Percentiles rank a stretch among this genome's conserved stretches.
These are phyloP conservation scores for Vigna hirtella DNA, from an alignment of 306 rosid genomes.

Conservation along the genomic window DNA sequence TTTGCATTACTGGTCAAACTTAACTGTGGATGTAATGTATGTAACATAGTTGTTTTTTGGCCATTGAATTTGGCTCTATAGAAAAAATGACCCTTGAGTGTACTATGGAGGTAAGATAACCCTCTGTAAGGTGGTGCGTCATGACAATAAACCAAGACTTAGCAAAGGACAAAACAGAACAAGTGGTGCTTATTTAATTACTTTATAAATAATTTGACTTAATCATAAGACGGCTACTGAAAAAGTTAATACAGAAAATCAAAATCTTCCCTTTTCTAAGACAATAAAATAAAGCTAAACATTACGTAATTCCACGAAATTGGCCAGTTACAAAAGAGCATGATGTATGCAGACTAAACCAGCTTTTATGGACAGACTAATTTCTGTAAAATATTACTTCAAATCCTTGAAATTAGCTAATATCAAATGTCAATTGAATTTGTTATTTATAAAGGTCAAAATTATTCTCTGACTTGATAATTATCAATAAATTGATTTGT, in stretches of 20 bases:
- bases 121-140: conserved; percentile 11
- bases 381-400: not conserved
- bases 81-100: conserved; percentile 28
- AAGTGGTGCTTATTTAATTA: conserved; percentile 16
- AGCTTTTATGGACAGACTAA: not conserved
- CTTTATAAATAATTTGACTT: conserved; percentile 33
- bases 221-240: conserved; percentile 23
- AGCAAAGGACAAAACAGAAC: conserved; percentile 29
- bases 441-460: not conserved
- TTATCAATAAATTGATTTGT: not conserved
- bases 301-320: not conserved
- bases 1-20: conserved; percentile 33
- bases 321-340: not conserved
- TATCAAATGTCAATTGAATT: not conserved
- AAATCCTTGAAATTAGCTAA: not conserved
- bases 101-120: conserved; percentile 36
- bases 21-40: not conserved
- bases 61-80: not conserved
- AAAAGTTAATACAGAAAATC: not conserved
- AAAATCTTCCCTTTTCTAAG: not conserved
- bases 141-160: conserved; percentile 10
- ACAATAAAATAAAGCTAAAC: not conserved
- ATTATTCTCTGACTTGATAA: not conserved
- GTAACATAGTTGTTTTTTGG: not conserved
- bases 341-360: not conserved